Conservation (phyloP, 768 basidiomycete genomes). For the Pseudohyphozyma bogoriensis region DNA sequence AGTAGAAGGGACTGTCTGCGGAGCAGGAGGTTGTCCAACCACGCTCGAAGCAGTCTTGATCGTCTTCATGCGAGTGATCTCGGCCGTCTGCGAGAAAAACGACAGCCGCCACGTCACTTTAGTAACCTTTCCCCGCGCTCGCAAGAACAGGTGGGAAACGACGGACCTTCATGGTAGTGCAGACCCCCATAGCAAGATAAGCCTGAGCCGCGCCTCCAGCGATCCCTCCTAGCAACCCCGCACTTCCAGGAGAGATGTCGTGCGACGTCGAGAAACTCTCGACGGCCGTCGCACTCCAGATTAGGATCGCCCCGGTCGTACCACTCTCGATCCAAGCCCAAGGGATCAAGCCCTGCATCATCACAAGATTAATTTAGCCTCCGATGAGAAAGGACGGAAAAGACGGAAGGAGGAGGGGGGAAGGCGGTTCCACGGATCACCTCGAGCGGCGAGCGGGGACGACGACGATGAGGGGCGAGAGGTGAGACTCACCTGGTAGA, state of each 20-base stretch:
- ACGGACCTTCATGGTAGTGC: conserved; percentile 72
- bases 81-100: too few species aligned
- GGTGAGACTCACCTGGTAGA: conserved; percentile 85
- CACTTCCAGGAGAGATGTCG: conserved; percentile 65
- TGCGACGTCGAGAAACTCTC: conserved; percentile 51
- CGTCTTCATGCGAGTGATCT: conserved; percentile 95
- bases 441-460: too few species aligned
- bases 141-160: background rate
- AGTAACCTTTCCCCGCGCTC: too few species aligned
- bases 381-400: background rate
- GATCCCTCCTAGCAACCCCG: conserved; percentile 91
- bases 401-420: background rate
- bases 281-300: conserved; percentile 89
- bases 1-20: too few species aligned
- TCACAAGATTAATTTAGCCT: too few species aligned
- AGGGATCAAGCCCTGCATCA: conserved; percentile 78
- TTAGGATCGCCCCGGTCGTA: conserved; percentile 88
- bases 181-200: conserved; percentile 63
- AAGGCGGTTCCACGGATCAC: too few species aligned
- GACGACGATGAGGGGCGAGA: too few species aligned
- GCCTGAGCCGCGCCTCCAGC: conserved; percentile 93
- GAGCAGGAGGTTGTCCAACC: too few species aligned
- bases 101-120: too few species aligned
- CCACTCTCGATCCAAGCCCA: conserved; percentile 98
- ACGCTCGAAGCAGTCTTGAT: too few species aligned